Base-by-base conservation (phyloP, 176 grass and related monocot species). In the Panicum miliaceum region DNA sequence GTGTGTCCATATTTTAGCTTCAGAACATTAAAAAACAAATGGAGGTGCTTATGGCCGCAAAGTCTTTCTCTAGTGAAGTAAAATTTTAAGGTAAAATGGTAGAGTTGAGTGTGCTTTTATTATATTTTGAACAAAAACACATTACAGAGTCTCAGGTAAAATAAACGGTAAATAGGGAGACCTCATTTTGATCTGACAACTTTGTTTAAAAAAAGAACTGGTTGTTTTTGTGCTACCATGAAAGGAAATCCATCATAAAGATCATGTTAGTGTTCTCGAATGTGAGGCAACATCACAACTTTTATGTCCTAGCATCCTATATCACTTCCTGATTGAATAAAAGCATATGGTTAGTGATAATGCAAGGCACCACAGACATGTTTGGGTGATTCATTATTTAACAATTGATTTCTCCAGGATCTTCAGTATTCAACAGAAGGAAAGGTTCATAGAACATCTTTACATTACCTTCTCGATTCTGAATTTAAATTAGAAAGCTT, bases 1-100 rank as follows among this genome's bases (percentile, higher is more conserved):
- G 78, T 67, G 6, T 19, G 10, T 64, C 52, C 79, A 71, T n/a
- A 22, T 80, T 64, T 64, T 45, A 78, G 23, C 38, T 42, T 66
- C 22, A 76, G 18, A 82, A 29, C 32, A 47, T 27, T 38, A 58
- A 56, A 34, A 73, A 29, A 58, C 5, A 46, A 75, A 45, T 8
- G 3, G 32, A 53, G 12, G 23, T 43, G 18, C 2, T 20, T 45
- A 23, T 16, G 42, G 25, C 35, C 41, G 35, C 77, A 25, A 15
- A 53, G 15, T 50, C 14, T 59, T 65, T 35, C 14, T 84, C 6
- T 36, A 45, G 26, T 29, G 45, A 63, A 73, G 34, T 51, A 73
- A 32, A 73, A 73, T 51, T 5, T 51, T 25, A 11, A 8, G 70
- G 16, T 16, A 71, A 78, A 4, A 58, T 8, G 25, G 6, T 54